phyloP scores from a whole-genome alignment of 768 basidiomycete genomes.

The Rhodocollybia butyracea region DNA sequence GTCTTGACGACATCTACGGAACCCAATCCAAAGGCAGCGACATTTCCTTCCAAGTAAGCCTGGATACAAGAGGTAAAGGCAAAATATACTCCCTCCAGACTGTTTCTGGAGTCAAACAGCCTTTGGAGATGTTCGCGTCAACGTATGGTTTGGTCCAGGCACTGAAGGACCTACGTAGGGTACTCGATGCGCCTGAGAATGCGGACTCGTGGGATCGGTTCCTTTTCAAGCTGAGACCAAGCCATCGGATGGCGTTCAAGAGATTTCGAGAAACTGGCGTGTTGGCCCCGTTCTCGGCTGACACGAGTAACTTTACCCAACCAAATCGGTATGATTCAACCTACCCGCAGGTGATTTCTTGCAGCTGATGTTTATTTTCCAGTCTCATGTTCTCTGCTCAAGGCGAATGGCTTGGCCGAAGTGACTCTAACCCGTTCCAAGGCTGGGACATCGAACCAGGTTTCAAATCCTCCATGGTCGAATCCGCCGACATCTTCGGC shows the following conservation, averaged over 20 bases:
- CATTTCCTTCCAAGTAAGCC: conserved; percentile 33
- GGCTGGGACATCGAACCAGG: conserved; percentile 47
- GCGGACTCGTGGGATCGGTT: conserved; percentile 40
- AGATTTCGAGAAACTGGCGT: conserved; percentile 38
- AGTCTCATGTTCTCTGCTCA: conserved; percentile 43
- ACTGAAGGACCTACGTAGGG: conserved; percentile 23
- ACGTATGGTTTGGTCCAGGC: conserved; percentile 26
- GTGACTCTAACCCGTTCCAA: conserved; percentile 40
- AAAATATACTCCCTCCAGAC: conserved; percentile 35
- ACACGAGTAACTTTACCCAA: conserved; percentile 28
- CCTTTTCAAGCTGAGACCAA: conserved; percentile 36
- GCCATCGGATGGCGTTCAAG: conserved; percentile 33
- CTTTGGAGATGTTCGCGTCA: conserved; percentile 35
- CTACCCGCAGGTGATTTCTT: not conserved
- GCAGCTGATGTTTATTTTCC: not conserved
- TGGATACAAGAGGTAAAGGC: conserved; percentile 32
- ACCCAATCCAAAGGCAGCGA: conserved; percentile 26
- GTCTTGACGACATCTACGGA: conserved; percentile 33
- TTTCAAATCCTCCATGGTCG: conserved; percentile 24
- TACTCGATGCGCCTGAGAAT: conserved; percentile 31
- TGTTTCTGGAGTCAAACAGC: conserved; percentile 31
- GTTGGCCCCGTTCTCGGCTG: conserved; percentile 34
- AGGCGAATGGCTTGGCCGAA: conserved; percentile 42
- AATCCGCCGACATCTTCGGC: conserved; percentile 35
- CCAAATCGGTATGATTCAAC: conserved; percentile 33